Percentiles rank a stretch among this genome's conserved stretches.
Evolutionary conservation across 345 rosid genomes (phyloP).

Genomic region (Brassica napus): DNA sequence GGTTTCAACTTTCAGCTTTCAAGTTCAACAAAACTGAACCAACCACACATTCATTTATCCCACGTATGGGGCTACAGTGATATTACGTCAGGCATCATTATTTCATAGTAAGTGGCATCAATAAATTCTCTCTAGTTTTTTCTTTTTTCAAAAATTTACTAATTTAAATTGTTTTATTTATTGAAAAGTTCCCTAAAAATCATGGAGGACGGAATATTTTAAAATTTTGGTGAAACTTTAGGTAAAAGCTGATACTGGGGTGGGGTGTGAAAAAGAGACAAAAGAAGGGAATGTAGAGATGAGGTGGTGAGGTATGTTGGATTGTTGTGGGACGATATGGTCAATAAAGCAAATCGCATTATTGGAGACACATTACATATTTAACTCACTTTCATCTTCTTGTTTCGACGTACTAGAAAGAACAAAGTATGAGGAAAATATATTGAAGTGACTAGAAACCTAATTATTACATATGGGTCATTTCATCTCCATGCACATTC

Average conservation of each 20-base stretch:
- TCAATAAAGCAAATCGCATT: slow-evolving; percentile 53
- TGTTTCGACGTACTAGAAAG: slow-evolving; percentile 44
- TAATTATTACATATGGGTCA: slow-evolving; percentile 41
- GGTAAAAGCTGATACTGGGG: slow-evolving; percentile 38
- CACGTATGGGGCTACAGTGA: slow-evolving; percentile 30
- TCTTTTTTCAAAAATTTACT: neutral
- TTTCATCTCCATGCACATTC: slow-evolving; percentile 45
- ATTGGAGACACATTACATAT: slow-evolving; percentile 39
- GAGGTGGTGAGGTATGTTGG: slow-evolving; percentile 33
- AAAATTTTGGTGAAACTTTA: slow-evolving; percentile 34
- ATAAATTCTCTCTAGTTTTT: slow-evolving; percentile 1
- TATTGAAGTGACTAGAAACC: slow-evolving; percentile 31
- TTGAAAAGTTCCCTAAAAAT: neutral
- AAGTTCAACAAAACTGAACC: slow-evolving; percentile 15
- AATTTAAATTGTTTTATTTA: neutral
- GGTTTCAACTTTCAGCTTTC: slow-evolving; percentile 7
- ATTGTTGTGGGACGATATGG: slow-evolving; percentile 43
- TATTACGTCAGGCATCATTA: slow-evolving; percentile 22
- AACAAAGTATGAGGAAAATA: slow-evolving; percentile 13
- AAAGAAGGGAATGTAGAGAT: slow-evolving; percentile 38
- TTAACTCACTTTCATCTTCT: slow-evolving; percentile 13
- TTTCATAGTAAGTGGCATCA: slow-evolving; percentile 28
- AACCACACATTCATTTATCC: slow-evolving; percentile 19
- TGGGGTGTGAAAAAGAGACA: slow-evolving; percentile 45
- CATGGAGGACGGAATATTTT: slow-evolving; percentile 32